Evolutionary conservation across 1,284 basidiomycete genomes (phyloP), one percentile per base, ranked within the genome.

Genomic region (Abortiporus biennis): DNA sequence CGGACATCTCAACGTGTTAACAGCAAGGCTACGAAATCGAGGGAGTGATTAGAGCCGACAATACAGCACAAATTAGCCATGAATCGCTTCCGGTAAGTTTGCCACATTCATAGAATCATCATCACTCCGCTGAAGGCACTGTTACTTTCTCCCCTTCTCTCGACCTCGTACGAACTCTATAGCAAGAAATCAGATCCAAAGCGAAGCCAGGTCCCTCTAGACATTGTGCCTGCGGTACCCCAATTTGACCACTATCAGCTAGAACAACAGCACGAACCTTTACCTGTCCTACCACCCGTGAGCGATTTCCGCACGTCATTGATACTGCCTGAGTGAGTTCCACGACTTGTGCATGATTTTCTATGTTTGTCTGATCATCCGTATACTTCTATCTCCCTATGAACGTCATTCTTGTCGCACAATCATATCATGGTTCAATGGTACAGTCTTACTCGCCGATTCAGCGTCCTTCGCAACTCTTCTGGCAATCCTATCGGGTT

Each of bases 301-400:
- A 78, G 75, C 65, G 78, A 87, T 62, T 90, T 90, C 66, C 78
- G 86, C 51, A 87, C 86, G 20, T 87, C 85, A 46, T 71, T 83
- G 56, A 88, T 90, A 52, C 65, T 90, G 43, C 85, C 85, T 59
- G 83, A 84, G 87, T 90, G 63, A 66, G 83, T 72, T 44, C 34
- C 41, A 29, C 29, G 27, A 25, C 13, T 17, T 40, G n/a, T 30
- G 9, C 29, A 6, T 21, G 16, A 12, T 19, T 40, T 20, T 17
- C 29, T 53, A n/a, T n/a, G n/a, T n/a, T n/a, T n/a, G n/a, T n/a
- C n/a, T n/a, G n/a, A n/a, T n/a, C n/a, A n/a, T n/a, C n/a, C n/a
- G n/a, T n/a, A n/a, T n/a, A n/a, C n/a, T 16, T 37, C 49, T 45
- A 6, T 19, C 32, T 36, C 35, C 35, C 24, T 16, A 6, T 21